Conservation (phyloP, 192 early-diverging fungal species). For the Mortierella hygrophila region DNA sequence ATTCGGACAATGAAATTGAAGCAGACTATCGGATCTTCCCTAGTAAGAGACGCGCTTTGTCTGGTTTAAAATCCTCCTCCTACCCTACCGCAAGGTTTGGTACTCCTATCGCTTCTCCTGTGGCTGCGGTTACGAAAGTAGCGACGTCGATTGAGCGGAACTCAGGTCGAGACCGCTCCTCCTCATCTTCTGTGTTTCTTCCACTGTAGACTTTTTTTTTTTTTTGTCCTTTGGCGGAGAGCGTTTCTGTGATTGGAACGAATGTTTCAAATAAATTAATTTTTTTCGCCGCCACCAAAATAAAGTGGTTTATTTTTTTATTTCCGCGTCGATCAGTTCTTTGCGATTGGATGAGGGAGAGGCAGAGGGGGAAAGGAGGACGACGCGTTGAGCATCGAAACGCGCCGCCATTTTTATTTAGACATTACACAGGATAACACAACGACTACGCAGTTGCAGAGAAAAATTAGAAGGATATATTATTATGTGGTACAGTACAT, state of each 20-base stretch:
- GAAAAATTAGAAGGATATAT: too few relatives aligned
- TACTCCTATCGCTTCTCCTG: not conserved
- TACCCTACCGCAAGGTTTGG: not conserved
- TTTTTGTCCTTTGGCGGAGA: not conserved
- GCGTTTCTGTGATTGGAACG: not conserved
- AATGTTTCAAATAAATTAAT: not conserved
- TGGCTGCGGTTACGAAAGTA: too few relatives aligned
- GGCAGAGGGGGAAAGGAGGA: too few relatives aligned
- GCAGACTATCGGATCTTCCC: slow-evolving; percentile 31
- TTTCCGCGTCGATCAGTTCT: not conserved
- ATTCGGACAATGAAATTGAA: slow-evolving; percentile 21
- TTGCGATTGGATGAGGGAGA: not conserved
- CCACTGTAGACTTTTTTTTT: not conserved
- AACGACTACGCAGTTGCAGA: too few relatives aligned
- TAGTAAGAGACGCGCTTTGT: not conserved
- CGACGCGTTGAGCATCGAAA: not conserved
- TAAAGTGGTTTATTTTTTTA: not conserved
- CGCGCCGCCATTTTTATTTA: not conserved
- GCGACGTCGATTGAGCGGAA: not conserved
- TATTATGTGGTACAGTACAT: too few relatives aligned
- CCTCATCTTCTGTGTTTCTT: not conserved
- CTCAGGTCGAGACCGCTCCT: not conserved
- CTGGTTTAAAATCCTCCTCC: not conserved
- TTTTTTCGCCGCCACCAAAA: not conserved
- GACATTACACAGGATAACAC: too few relatives aligned